Evolutionary conservation across 805 yeast genomes (phyloP).

Genomic region (Myxozyma lipomycoides): DNA sequence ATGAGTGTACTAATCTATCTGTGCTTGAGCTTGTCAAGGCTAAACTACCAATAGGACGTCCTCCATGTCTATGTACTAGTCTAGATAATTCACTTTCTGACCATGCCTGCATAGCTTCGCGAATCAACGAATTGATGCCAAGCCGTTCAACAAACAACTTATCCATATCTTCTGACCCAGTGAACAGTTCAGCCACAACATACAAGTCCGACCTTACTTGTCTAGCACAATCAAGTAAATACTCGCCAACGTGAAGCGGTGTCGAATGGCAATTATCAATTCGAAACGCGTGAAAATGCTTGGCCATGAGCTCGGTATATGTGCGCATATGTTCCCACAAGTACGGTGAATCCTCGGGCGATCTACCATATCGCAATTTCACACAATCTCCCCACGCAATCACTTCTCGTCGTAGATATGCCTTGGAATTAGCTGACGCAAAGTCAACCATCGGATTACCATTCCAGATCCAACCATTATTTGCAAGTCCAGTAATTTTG

Average conservation of each 20-base stretch:
- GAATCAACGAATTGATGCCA: conserved; percentile 80
- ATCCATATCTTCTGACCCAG: conserved; percentile 90
- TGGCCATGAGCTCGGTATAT: conserved; percentile 69
- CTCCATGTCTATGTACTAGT: conserved; percentile 87
- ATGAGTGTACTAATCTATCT: conserved; percentile 50
- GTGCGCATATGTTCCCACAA: conserved; percentile 84
- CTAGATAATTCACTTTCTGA: conserved; percentile 80
- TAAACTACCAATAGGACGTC: conserved; percentile 90
- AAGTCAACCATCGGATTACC: conserved; percentile 92
- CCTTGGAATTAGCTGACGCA: conserved; percentile 74
- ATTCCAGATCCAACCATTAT: conserved; percentile 99
- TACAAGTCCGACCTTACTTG: conserved; percentile 77
- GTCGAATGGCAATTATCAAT: conserved; percentile 96
- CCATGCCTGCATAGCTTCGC: conserved; percentile 98
- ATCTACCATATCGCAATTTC: conserved; percentile 76
- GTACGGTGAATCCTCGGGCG: conserved; percentile 78
- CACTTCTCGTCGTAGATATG: conserved; percentile 85
- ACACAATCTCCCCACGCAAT: conserved; percentile 98
- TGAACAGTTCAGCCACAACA: conserved; percentile 89
- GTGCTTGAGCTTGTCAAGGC: conserved; percentile 42
- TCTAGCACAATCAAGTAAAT: conserved; percentile 82
- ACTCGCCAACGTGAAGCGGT: conserved; percentile 91
- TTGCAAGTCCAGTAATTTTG: conserved; percentile 60
- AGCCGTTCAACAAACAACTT: conserved; percentile 84
- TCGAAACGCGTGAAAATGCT: conserved; percentile 77